Evolutionary conservation across 1,139 yeast species (phyloP), one percentile per base, ranked within the genome.

Genomic region (Pneumocystis canis): DNA sequence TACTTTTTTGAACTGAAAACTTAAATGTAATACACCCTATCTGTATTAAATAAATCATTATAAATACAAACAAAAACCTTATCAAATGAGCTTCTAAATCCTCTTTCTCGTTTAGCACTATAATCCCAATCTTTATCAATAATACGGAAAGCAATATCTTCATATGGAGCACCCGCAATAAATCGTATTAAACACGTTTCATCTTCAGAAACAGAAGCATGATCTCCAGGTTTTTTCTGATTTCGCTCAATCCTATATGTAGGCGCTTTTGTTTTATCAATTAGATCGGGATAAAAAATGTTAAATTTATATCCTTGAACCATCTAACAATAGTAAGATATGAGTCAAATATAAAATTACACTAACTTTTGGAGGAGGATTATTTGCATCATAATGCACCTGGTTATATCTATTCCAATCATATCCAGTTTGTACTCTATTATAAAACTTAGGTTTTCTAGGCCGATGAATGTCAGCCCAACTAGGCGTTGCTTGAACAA

Each of bases 221-320:
- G 62, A 56, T 60, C 58, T 3, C 63, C 61, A 20, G 53, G 58
- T 47, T 41, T 62, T 63, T 41, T 65, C 61, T 57, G 63, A 61
- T 61, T 63, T 37, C 70, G 68, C 33, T 72, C 68, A 14, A 75
- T 67, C 59, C 69, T 68, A 67, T 72, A 75, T 16, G 72, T 70
- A 0, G 78, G 78, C 1, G 72, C 69, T 28, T 66, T 66, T 5
- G 68, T 37, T 5, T 72, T 61, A 20, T 68, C 70, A 6, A 67
- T 64, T 35, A 75, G 64, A 25, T 71, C 71, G 0, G 77, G 78
- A 61, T 74, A 75, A 61, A 68, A 73, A 2, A 75, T 68, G 61
- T 74, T 73, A 68, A 75, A 75, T 59, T 69, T 69, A 66, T 75
- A 75, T 4, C 78, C 78, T 64, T 72, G 74, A n/a, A 74, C 74